Evolutionary conservation across 345 rosid genomes (phyloP).

Genomic region (Eucalyptus shirleyi): DNA sequence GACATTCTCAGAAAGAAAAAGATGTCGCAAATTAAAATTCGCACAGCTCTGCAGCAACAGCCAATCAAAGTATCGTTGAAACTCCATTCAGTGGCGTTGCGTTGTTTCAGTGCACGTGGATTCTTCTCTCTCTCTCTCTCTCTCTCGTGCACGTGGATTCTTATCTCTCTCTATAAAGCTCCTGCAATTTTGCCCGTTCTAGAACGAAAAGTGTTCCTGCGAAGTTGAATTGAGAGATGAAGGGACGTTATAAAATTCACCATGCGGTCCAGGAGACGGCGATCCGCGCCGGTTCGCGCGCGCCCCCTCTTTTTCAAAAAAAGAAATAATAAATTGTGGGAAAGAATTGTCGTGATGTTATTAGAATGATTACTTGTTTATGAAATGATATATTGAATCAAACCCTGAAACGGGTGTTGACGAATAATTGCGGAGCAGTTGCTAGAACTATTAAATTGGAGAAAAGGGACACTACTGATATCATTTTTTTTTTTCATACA

Average conservation of each 20-base stretch:
- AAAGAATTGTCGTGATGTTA: background rate
- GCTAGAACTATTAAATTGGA: background rate
- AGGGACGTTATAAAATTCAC: background rate
- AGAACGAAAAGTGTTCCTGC: background rate
- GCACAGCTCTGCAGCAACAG: background rate
- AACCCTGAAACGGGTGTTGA: background rate
- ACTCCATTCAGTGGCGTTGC: background rate
- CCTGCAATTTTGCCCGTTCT: background rate
- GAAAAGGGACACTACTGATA: background rate
- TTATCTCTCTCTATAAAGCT: background rate
- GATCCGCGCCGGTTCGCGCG: background rate
- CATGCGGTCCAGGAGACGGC: background rate
- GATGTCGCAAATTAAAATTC: background rate
- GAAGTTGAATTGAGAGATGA: background rate
- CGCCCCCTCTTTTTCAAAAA: background rate
- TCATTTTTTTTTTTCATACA: background rate
- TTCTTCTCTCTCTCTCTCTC: background rate
- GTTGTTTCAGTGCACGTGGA: background rate
- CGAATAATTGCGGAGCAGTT: background rate
- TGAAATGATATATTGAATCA: background rate
- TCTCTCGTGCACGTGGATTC: too few relatives aligned
- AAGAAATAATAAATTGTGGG: background rate
- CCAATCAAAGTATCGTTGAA: background rate
- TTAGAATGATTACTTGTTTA: background rate
- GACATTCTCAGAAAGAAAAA: background rate